Evolutionary conservation across 2,329 filamentous ascomycete species (phyloP).

Genomic region (Cadophora malorum): DNA sequence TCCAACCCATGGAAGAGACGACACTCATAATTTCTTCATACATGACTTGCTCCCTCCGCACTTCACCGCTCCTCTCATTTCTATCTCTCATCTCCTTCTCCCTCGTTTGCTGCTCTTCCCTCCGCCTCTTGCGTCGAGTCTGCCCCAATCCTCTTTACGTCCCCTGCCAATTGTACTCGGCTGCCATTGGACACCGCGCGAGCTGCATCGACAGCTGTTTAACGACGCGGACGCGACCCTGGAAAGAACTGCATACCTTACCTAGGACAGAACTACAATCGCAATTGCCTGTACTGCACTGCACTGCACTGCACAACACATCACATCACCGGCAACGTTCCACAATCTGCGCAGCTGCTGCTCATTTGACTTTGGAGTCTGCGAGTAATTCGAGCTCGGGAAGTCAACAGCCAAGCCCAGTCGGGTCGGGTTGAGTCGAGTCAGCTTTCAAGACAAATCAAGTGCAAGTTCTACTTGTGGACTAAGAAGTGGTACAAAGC

Average conservation of each 20-base stretch:
- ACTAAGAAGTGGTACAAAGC: background rate
- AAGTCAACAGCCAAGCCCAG: background rate
- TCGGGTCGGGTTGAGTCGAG: background rate
- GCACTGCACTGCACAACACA: conserved; percentile 2
- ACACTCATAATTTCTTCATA: conserved; percentile 12
- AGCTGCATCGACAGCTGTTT: background rate
- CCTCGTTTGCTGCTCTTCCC: background rate
- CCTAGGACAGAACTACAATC: no score
- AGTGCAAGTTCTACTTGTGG: background rate
- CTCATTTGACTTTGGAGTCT: background rate
- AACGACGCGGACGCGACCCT: background rate
- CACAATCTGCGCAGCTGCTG: conserved; percentile 1
- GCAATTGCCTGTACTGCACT: no score
- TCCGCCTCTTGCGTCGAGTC: background rate
- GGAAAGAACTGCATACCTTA: no score
- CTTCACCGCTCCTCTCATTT: conserved; percentile 17
- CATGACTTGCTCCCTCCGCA: conserved; percentile 11
- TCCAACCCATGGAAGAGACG: background rate
- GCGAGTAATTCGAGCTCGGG: background rate
- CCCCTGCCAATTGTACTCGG: background rate
- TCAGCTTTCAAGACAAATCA: background rate
- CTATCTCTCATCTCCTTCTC: conserved; percentile 2
- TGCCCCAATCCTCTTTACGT: background rate
- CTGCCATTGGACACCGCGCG: conserved; percentile 2
- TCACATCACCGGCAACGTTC: background rate